These are phyloP conservation scores for Phlyctochytrium planicorne DNA, from an alignment of 192 early-diverging fungal species.

Conservation along the genomic window DNA sequence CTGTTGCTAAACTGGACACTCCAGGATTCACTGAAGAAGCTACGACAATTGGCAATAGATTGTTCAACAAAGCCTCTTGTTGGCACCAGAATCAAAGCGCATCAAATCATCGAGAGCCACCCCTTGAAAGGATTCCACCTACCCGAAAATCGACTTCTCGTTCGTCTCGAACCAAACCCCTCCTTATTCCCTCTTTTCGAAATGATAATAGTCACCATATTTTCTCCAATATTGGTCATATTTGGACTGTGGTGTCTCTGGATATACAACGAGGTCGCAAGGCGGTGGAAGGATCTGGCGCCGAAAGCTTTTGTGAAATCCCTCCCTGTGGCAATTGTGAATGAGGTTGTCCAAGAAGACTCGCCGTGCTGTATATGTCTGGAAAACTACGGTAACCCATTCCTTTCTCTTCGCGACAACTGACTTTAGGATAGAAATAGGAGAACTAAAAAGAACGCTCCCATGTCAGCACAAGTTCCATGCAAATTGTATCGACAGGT, in stretches of 20 bases:
- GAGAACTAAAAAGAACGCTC: conserved; percentile 73
- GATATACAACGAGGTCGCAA: not conserved
- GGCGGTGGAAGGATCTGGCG: not conserved
- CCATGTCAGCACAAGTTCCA: conserved; percentile 92
- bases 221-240: conserved; percentile 81
- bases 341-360: conserved; percentile 7
- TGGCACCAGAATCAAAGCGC: no score
- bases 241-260: conserved; percentile 73
- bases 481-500: conserved; percentile 74
- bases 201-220: conserved; percentile 75
- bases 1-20: not conserved
- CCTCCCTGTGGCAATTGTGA: not conserved
- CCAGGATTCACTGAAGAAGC: no score
- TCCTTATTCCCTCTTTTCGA: conserved; percentile 63
- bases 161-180: conserved; percentile 29
- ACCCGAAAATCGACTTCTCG: no score
- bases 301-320: not conserved
- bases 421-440: conserved; percentile 43
- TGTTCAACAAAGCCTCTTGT: no score
- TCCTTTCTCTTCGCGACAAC: not conserved
- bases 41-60: no score
- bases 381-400: conserved; percentile 67
- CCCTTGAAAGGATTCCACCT: no score
- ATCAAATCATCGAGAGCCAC: no score
- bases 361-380: conserved; percentile 90